Conservation (phyloP, 352 stramenopile genomes). For the Globisporangium uncinulatum region DNA sequence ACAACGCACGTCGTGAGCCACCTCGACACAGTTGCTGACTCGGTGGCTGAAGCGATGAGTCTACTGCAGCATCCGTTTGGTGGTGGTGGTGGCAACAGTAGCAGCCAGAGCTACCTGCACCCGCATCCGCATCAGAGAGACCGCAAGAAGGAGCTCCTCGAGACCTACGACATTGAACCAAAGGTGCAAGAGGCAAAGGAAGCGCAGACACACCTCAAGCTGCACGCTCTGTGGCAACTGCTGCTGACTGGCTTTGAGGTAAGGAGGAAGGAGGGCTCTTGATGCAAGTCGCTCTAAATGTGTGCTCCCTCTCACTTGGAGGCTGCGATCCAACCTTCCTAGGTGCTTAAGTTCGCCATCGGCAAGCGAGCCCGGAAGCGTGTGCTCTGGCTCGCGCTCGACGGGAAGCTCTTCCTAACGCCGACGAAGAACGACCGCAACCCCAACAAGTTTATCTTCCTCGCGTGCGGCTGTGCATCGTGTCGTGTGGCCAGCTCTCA, state of each 20-base stretch:
- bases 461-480: conserved; percentile 23
- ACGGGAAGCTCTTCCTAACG: conserved; percentile 36
- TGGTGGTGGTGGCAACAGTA: not conserved
- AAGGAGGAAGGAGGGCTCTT: not conserved
- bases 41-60: conserved; percentile 26
- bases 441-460: conserved; percentile 30
- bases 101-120: not conserved
- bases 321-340: no score
- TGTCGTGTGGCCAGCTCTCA: not conserved
- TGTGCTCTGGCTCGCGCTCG: conserved; percentile 41
- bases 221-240: conserved; percentile 53
- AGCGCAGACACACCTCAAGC: conserved; percentile 24
- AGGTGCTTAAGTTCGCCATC: conserved; percentile 43
- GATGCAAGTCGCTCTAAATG: not conserved
- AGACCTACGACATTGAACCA: conserved; percentile 23
- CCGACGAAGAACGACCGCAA: conserved; percentile 40
- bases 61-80: conserved; percentile 23
- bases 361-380: conserved; percentile 40
- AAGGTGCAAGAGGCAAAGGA: conserved; percentile 23
- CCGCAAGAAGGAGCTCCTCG: conserved; percentile 12
- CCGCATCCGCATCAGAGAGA: not conserved
- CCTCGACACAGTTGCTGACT: conserved; percentile 20
- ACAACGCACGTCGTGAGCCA: conserved; percentile 19
- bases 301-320: not conserved
- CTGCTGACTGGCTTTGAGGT: conserved; percentile 50